These are phyloP conservation scores for Citrus sinensis DNA, from an alignment of 345 rosid genomes.

Conservation along the genomic window DNA sequence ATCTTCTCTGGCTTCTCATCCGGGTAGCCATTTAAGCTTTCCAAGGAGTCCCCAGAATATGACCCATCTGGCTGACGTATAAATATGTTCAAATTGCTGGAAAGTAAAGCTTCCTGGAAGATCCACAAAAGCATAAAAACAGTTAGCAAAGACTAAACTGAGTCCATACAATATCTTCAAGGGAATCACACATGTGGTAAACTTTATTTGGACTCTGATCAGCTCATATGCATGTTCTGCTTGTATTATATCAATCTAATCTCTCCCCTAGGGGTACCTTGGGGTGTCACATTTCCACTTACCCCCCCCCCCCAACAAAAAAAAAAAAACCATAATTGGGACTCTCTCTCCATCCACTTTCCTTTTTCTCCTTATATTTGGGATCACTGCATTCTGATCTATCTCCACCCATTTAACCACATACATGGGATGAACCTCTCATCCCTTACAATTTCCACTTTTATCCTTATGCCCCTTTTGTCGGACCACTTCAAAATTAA, in stretches of 20 bases:
- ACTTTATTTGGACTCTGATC: neutral
- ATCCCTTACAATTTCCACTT: neutral
- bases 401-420: neutral
- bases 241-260: no score
- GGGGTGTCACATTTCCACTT: no score
- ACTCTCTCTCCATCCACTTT: neutral
- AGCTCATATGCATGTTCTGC: neutral
- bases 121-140: slow-evolving; percentile 7
- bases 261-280: no score
- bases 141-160: neutral
- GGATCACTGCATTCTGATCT: neutral
- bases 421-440: neutral
- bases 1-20: slow-evolving; percentile 37
- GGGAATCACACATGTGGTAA: neutral
- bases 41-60: slow-evolving; percentile 55
- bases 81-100: slow-evolving; percentile 66
- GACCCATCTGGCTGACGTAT: slow-evolving; percentile 80
- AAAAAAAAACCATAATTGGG: neutral
- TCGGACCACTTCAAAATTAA: neutral
- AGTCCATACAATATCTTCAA: neutral
- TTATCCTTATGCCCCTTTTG: neutral
- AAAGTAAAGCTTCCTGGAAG: slow-evolving; percentile 56
- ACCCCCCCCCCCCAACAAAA: no score
- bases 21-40: slow-evolving; percentile 41
- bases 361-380: neutral